Evolutionary conservation across 768 basidiomycete genomes (phyloP).

Genomic region (Holtermannia corniformis): DNA sequence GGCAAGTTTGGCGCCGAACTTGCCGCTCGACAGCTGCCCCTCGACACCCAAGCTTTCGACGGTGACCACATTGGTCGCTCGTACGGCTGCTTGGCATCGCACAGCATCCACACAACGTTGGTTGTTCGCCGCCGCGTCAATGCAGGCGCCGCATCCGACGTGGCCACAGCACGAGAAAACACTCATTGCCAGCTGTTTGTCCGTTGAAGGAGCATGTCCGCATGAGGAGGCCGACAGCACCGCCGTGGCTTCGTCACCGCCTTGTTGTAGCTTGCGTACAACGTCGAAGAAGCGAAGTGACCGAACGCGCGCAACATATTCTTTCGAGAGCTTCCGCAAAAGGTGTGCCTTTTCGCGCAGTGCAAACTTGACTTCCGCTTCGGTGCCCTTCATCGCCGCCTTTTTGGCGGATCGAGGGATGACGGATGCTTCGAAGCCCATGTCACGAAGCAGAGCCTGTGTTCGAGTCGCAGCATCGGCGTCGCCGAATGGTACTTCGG

Average conservation of each 20-base stretch:
- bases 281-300: conserved; percentile 87
- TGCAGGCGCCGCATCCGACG: conserved; percentile 67
- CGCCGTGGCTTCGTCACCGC: conserved; percentile 49
- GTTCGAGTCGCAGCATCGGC: conserved; percentile 22
- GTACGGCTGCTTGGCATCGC: conserved; percentile 67
- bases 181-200: conserved; percentile 45
- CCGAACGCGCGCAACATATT: conserved; percentile 78
- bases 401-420: conserved; percentile 32
- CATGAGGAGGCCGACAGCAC: conserved; percentile 37
- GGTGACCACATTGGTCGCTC: conserved; percentile 43
- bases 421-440: conserved; percentile 20
- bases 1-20: conserved; percentile 40
- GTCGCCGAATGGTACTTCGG: conserved; percentile 25
- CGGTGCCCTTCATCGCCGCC: conserved; percentile 50
- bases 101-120: conserved; percentile 73
- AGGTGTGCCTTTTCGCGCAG: conserved; percentile 81
- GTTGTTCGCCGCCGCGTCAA: conserved; percentile 59
- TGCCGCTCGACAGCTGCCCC: conserved; percentile 26
- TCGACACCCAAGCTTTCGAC: conserved; percentile 35
- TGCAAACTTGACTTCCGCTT: conserved; percentile 54
- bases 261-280: conserved; percentile 73
- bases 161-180: conserved; percentile 90
- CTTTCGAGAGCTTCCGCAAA: conserved; percentile 72
- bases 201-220: conserved; percentile 46
- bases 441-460: conserved; percentile 15